Conservation (phyloP, 2,329 filamentous ascomycete species). For the Seiridium cupressi region DNA sequence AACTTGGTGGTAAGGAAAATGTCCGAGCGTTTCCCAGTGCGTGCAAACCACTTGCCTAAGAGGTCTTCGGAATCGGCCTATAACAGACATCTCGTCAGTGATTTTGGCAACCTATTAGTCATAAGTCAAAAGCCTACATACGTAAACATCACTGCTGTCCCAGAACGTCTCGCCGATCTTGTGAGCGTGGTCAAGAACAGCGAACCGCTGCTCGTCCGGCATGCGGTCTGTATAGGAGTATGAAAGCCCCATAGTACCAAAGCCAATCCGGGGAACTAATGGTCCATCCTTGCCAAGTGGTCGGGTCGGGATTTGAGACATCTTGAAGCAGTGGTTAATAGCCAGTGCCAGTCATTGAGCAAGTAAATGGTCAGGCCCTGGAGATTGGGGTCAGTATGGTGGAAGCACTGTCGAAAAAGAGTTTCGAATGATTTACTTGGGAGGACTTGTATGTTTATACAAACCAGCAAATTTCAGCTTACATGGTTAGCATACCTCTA, state of each 20-base stretch:
- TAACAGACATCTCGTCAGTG: conserved; percentile 24
- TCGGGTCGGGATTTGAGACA: conserved; percentile 22
- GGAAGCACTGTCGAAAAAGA: too few relatives aligned
- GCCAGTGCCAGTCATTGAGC: too few relatives aligned
- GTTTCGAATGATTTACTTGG: too few relatives aligned
- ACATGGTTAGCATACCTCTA: too few relatives aligned
- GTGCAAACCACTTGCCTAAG: conserved; percentile 34
- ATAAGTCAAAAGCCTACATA: conserved; percentile 12
- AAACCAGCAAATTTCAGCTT: too few relatives aligned
- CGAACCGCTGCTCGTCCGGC: conserved; percentile 32
- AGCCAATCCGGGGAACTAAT: conserved; percentile 16
- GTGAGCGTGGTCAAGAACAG: conserved; percentile 33
- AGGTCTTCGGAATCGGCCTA: conserved; percentile 34
- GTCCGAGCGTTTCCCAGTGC: conserved; percentile 38
- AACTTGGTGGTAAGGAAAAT: conserved; percentile 52
- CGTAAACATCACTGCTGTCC: conserved; percentile 37
- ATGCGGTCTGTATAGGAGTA: conserved; percentile 14
- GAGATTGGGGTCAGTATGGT: too few relatives aligned
- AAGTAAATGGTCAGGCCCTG: too few relatives aligned
- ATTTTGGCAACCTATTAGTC: conserved; percentile 19
- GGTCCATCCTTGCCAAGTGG: conserved; percentile 21
- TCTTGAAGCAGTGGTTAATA: not conserved
- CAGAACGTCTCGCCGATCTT: conserved; percentile 35
- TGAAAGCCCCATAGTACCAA: conserved; percentile 20
- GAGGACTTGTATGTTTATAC: too few relatives aligned